Evolutionary conservation across 2,329 filamentous ascomycete genomes (phyloP), one percentile per base, ranked within the genome.

Genomic region (Zymoseptoria crescenta): DNA sequence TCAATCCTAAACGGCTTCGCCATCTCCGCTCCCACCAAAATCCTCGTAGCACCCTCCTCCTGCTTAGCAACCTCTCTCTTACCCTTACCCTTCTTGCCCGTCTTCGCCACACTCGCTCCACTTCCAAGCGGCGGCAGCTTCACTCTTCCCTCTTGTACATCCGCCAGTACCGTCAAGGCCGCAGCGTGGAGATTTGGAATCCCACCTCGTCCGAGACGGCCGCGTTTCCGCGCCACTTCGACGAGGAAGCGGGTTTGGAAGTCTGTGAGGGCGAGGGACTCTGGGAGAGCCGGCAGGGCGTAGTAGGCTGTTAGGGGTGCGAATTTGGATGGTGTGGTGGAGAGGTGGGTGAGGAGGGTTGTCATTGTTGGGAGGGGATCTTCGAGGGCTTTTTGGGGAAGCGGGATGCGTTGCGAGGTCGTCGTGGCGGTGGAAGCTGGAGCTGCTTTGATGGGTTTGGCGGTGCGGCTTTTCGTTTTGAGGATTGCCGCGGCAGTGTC

Each of bases 1-100:
- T 96, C 94, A 8, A 99, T 81, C 78, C 93, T 92, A 76, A 99
- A 97, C 75, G 97, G 93, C 68, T 89, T 86, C 7, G 92, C 89
- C 91, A 93, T 96, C 73, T 95, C 87, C 9, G 87, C 89, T 57
- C 97, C 91, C 73, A 97, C 90, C 75, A 91, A 78, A 79, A 95
- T 91, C 51, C 24, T 52, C 8, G 51, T 28, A 7, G 24, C 51
- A 5, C 51, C 51, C 20, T 24, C 51, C 24, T 29, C 29, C n/a
- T 52, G 24, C 51, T 52, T 52, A 13, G n/a, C 29, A 27, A 52
- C 51, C 27, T 52, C 51, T 52, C 24, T 52, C 10, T 27, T 27
- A 13, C 35, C 35, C 74, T 81, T 79, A 62, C 95, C 86, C 65
- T 91, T 84, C 54, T 60, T 59, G 19, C 69, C 73, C 4, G n/a